A percentile compares a stretch with the other conserved stretches of the same genome.
Evolutionary conservation across 192 early-diverging fungal species (phyloP).

Genomic region (Globomyces pollinis-pini): DNA sequence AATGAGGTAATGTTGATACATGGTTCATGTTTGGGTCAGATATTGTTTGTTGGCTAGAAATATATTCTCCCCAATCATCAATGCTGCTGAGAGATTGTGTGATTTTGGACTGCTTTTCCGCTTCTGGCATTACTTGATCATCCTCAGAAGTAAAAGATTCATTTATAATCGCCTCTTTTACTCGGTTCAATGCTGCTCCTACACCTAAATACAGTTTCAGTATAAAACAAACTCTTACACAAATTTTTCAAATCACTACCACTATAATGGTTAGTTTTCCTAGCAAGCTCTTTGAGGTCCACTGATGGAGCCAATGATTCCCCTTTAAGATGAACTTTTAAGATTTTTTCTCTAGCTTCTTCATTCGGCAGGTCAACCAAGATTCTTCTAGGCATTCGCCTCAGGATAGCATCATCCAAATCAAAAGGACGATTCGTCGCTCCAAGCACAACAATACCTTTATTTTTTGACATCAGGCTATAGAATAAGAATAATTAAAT

Average conservation of each 20-base stretch:
- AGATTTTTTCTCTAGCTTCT: conserved; percentile 64
- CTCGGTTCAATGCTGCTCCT: conserved; percentile 55
- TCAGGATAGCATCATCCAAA: conserved; percentile 90
- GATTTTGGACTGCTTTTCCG: conserved; percentile 5
- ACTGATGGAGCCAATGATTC: conserved; percentile 61
- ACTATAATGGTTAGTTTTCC: conserved; percentile 70
- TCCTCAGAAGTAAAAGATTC: not conserved
- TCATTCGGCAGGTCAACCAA: conserved; percentile 79
- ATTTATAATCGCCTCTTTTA: conserved; percentile 30
- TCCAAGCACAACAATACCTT: conserved; percentile 68
- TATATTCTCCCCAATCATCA: conserved; percentile 26
- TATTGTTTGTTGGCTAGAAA: not conserved
- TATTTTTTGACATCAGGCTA: conserved; percentile 47
- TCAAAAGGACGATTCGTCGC: conserved; percentile 97
- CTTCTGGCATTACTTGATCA: not conserved
- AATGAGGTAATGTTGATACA: conserved; percentile 19
- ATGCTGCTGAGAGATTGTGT: conserved; percentile 10
- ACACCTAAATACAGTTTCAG: too few species aligned
- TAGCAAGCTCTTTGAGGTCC: conserved; percentile 56
- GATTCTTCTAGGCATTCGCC: conserved; percentile 83
- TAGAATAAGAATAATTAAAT: conserved; percentile 16
- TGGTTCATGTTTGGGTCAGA: not conserved
- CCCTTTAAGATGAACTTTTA: conserved; percentile 67
- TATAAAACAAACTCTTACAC: too few species aligned
- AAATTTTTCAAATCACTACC: conserved; percentile 95